phyloP scores from a whole-genome alignment of 495 filamentous ascomycete genomes.

The Trichoderma reesei region DNA sequence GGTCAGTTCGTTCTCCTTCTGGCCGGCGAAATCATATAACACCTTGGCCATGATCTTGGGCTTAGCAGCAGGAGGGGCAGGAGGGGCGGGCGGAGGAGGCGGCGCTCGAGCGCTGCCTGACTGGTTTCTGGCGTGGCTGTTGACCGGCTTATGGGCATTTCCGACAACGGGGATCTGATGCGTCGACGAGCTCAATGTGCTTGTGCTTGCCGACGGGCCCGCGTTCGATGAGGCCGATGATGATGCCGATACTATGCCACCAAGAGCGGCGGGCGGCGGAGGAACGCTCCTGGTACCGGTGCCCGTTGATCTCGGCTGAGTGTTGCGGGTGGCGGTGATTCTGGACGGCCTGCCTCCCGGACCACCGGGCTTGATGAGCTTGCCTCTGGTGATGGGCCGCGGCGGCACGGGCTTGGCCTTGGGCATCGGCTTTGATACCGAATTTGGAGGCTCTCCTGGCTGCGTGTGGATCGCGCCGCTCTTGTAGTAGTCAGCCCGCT shows the following conservation, averaged over 20 bases:
- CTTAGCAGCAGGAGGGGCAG: slow-evolving; percentile 57
- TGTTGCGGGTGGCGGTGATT: slow-evolving; percentile 42
- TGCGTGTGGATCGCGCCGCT: slow-evolving; percentile 81
- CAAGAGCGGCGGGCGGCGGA: slow-evolving; percentile 32
- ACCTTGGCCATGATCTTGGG: slow-evolving; percentile 70
- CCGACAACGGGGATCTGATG: slow-evolving; percentile 2
- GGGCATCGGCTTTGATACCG: slow-evolving; percentile 74
- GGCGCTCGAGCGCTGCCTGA: slow-evolving; percentile 37
- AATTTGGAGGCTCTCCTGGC: slow-evolving; percentile 73
- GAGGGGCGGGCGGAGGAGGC: slow-evolving; percentile 56
- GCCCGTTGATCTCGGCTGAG: slow-evolving; percentile 35
- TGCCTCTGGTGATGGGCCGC: slow-evolving; percentile 82
- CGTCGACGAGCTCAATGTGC: slow-evolving; percentile 6
- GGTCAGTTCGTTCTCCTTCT: slow-evolving; percentile 68
- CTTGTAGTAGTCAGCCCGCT: slow-evolving; percentile 83
- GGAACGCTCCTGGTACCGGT: slow-evolving; percentile 37
- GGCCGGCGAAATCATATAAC: slow-evolving; percentile 78
- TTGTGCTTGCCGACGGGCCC: background rate
- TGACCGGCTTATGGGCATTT: slow-evolving; percentile 15
- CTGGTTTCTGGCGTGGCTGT: slow-evolving; percentile 34
- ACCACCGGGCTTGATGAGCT: slow-evolving; percentile 81
- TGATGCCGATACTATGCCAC: slow-evolving; percentile 15
- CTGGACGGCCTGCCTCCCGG: slow-evolving; percentile 74
- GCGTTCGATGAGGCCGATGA: slow-evolving; percentile 16
- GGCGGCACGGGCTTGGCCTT: slow-evolving; percentile 73